Conservation (phyloP, 768 basidiomycete genomes). For the Suillus discolor region DNA sequence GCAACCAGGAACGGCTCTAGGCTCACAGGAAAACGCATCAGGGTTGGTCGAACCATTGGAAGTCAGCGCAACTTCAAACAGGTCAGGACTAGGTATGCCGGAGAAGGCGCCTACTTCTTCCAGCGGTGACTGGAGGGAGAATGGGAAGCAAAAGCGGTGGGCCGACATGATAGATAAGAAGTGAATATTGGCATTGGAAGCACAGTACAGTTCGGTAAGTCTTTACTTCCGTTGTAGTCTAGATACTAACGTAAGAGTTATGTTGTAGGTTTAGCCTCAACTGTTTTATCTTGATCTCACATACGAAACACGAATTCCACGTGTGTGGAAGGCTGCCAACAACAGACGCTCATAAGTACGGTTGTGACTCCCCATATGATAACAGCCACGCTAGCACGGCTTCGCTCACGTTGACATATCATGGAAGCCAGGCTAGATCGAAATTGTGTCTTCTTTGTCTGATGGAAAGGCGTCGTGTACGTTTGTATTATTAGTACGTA, state of each 20-base stretch:
- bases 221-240: background rate
- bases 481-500: constrained; percentile 5
- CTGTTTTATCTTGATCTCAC: background rate
- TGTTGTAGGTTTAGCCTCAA: background rate
- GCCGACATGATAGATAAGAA: constrained; percentile 3
- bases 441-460: constrained; percentile 5
- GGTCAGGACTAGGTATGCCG: constrained; percentile 60
- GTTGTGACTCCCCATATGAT: background rate
- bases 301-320: background rate
- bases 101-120: constrained; percentile 20
- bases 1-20: constrained; percentile 58
- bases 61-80: constrained; percentile 41
- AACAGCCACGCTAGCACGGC: background rate
- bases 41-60: constrained; percentile 62
- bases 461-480: constrained; percentile 7
- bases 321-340: background rate
- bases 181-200: background rate
- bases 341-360: background rate
- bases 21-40: constrained; percentile 14
- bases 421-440: background rate
- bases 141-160: constrained; percentile 45
- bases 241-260: background rate
- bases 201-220: background rate
- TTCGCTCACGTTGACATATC: background rate
- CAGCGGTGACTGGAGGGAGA: constrained; percentile 41